These are phyloP conservation scores for Exophiala sp. DNA, from an alignment of 2,329 filamentous ascomycete species.

Conservation along the genomic window DNA sequence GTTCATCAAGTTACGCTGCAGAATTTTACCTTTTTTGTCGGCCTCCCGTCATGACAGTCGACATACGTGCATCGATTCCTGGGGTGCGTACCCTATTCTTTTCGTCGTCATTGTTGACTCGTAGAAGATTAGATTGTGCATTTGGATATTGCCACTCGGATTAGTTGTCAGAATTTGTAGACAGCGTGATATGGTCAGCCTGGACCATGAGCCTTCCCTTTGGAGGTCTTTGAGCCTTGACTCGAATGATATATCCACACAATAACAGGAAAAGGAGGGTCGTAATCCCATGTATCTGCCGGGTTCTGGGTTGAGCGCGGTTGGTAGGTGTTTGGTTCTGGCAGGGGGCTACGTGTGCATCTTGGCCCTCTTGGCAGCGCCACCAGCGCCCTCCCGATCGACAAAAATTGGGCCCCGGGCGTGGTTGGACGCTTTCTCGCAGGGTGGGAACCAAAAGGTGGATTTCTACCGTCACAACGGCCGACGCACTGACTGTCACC, in stretches of 20 bases:
- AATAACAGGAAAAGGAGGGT: constrained; percentile 7
- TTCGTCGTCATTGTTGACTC: too few relatives aligned
- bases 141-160: neutral
- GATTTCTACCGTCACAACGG: constrained; percentile 22
- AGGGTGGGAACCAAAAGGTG: neutral
- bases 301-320: neutral
- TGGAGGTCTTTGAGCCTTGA: too few relatives aligned
- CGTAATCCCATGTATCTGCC: neutral
- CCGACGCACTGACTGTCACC: constrained; percentile 17
- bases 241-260: constrained; percentile 4
- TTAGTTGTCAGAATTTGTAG: neutral
- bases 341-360: constrained; percentile 1
- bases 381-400: constrained; percentile 17
- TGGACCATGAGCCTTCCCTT: neutral
- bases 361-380: neutral
- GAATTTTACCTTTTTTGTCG: neutral
- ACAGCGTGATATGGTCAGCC: neutral
- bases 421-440: constrained; percentile 1
- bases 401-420: constrained; percentile 9
- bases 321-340: constrained; percentile 8
- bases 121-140: neutral
- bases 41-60: neutral
- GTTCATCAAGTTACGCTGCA: constrained; percentile 1
- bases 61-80: too few relatives aligned
- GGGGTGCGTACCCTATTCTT: too few relatives aligned